A percentile compares a stretch with the other conserved stretches of the same genome.
Conservation (phyloP, 192 early-diverging fungal species). For the Mortierella hygrophila region DNA sequence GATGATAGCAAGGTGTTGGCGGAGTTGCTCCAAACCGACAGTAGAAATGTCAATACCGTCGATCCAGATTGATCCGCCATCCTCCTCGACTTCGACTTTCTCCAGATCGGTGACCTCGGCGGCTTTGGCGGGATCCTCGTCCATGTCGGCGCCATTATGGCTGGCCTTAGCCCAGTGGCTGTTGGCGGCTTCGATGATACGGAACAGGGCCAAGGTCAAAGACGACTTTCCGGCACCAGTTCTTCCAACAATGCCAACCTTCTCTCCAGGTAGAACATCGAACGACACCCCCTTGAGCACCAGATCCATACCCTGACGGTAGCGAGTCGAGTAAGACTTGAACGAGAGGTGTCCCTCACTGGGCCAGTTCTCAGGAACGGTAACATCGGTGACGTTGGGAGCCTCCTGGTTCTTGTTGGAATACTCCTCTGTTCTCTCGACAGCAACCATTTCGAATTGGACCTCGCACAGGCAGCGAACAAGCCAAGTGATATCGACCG, state of each 20-base stretch:
- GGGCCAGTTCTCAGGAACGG: constrained; percentile 76
- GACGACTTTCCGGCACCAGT: constrained; percentile 63
- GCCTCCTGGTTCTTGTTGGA: constrained; percentile 48
- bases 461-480: constrained; percentile 87
- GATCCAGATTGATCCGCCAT: constrained; percentile 58
- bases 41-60: constrained; percentile 51
- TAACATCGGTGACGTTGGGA: constrained; percentile 60
- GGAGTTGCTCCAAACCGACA: constrained; percentile 69
- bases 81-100: constrained; percentile 31
- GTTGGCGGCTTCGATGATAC: constrained; percentile 58
- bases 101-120: constrained; percentile 6
- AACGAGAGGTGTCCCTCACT: constrained; percentile 77
- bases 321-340: constrained; percentile 80
- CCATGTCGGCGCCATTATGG: constrained; percentile 21
- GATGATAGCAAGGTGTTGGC: constrained; percentile 78
- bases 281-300: constrained; percentile 78
- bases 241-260: constrained; percentile 81
- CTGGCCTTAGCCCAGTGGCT: constrained; percentile 42
- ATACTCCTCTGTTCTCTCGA: constrained; percentile 83
- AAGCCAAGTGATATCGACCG: constrained; percentile 86
- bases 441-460: constrained; percentile 76
- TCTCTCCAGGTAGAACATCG: constrained; percentile 56
- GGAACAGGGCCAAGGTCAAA: constrained; percentile 62
- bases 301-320: constrained; percentile 82
- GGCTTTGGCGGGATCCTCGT: constrained; percentile 7